Evolutionary conservation across 2,329 filamentous ascomycete genomes (phyloP).

Genomic region (Neoscytalidium dimidiatum): DNA sequence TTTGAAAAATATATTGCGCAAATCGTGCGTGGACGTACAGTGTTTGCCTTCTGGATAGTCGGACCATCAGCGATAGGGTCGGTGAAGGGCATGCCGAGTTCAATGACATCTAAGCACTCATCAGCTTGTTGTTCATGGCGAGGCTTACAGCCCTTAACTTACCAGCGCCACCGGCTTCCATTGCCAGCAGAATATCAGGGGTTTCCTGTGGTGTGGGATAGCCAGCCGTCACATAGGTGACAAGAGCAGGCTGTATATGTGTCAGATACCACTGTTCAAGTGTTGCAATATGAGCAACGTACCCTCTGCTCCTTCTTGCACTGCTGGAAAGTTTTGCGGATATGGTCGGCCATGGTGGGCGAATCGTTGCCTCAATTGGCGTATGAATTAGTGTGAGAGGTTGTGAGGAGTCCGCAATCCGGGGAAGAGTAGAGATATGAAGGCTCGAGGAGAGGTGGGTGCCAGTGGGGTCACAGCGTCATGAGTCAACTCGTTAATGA

Average conservation of each 20-base stretch:
- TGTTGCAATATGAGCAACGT: slow-evolving; percentile 8
- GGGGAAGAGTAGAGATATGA: background rate
- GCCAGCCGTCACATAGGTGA: slow-evolving; percentile 95
- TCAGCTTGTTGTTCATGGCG: slow-evolving; percentile 22
- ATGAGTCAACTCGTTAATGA: slow-evolving; percentile 21
- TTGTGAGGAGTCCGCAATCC: background rate
- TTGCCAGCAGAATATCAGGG: slow-evolving; percentile 78
- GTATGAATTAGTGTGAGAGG: background rate
- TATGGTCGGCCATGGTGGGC: slow-evolving; percentile 44
- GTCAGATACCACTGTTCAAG: background rate
- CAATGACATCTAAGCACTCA: slow-evolving; percentile 73
- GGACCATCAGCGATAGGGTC: slow-evolving; percentile 98
- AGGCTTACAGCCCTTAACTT: slow-evolving; percentile 31
- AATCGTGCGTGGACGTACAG: slow-evolving; percentile 51
- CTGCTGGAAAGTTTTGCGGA: slow-evolving; percentile 52
- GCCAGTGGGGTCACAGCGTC: slow-evolving; percentile 12
- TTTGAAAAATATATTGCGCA: background rate
- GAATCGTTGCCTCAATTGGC: slow-evolving; percentile 10
- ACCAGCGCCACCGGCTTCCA: slow-evolving; percentile 94
- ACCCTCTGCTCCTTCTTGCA: slow-evolving; percentile 53
- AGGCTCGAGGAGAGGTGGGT: slow-evolving; percentile 1
- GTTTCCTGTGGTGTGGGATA: slow-evolving; percentile 83
- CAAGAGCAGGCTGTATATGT: slow-evolving; percentile 69
- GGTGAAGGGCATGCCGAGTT: slow-evolving; percentile 94
- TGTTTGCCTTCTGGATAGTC: slow-evolving; percentile 95